phyloP scores from a whole-genome alignment of 169 alveolate species.

The Babesia ovis region DNA sequence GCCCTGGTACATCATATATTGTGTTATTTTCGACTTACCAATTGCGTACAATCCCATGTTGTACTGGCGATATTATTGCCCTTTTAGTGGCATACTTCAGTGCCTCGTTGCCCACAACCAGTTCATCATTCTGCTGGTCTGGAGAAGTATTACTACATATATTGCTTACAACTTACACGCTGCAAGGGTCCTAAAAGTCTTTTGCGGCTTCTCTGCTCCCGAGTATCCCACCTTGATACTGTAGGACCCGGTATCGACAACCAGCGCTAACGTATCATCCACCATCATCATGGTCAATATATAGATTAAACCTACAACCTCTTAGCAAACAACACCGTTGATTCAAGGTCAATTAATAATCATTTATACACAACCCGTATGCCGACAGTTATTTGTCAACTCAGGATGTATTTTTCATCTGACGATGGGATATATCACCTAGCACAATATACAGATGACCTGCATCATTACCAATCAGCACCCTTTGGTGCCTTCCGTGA shows the following conservation, averaged over 20 bases:
- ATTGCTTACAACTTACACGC: slow-evolving; percentile 25
- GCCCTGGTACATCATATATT: slow-evolving; percentile 9
- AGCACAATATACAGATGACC: too few species aligned
- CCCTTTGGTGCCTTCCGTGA: too few species aligned
- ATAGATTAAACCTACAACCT: too few species aligned
- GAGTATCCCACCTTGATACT: slow-evolving; percentile 59
- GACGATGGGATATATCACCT: too few species aligned
- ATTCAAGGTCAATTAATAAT: too few species aligned
- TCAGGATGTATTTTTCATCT: too few species aligned
- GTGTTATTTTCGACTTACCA: slow-evolving; percentile 62
- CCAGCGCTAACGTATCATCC: slow-evolving; percentile 66
- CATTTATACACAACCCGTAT: too few species aligned
- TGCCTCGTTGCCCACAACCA: slow-evolving; percentile 45
- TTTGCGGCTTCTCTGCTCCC: slow-evolving; percentile 64
- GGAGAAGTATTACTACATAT: not conserved
- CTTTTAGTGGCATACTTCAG: slow-evolving; percentile 8
- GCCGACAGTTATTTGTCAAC: too few species aligned
- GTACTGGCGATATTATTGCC: slow-evolving; percentile 42
- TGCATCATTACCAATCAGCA: too few species aligned
- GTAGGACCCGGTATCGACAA: slow-evolving; percentile 61
- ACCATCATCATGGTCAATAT: too few species aligned
- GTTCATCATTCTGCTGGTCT: slow-evolving; percentile 34
- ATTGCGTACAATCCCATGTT: slow-evolving; percentile 86
- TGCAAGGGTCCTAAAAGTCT: slow-evolving; percentile 36
- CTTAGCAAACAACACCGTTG: too few species aligned